Conservation (phyloP, 2,329 filamentous ascomycete genomes). For the Colletotrichum agaves region DNA sequence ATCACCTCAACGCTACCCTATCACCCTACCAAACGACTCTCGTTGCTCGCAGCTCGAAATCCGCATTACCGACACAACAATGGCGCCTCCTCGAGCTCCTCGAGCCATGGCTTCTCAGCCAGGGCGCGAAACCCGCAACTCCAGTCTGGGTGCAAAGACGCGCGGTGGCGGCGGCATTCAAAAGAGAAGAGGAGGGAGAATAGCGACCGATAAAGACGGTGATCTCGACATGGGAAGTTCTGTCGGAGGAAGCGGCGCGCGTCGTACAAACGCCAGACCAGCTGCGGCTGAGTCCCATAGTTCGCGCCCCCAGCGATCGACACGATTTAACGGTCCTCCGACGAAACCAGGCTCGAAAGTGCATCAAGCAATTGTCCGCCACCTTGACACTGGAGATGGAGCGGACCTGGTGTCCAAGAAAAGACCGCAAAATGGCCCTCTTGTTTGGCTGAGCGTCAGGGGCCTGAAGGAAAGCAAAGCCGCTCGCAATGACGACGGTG, state of each 20-base stretch:
- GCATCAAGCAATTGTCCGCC: slow-evolving; percentile 38
- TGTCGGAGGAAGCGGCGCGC: slow-evolving; percentile 39
- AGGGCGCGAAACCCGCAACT: slow-evolving; percentile 47
- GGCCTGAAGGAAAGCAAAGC: slow-evolving; percentile 78
- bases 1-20: background rate
- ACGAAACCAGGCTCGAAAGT: slow-evolving; percentile 37
- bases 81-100: slow-evolving; percentile 39
- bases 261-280: slow-evolving; percentile 47
- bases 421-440: slow-evolving; percentile 29
- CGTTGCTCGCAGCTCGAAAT: background rate
- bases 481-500: slow-evolving; percentile 72
- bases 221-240: slow-evolving; percentile 67
- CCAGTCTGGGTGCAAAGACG: slow-evolving; percentile 44
- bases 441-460: slow-evolving; percentile 59
- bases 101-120: slow-evolving; percentile 38
- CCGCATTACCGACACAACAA: slow-evolving; percentile 2
- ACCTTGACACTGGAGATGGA: slow-evolving; percentile 37
- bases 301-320: slow-evolving; percentile 45
- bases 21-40: background rate
- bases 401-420: slow-evolving; percentile 36
- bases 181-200: slow-evolving; percentile 56
- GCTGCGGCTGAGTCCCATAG: slow-evolving; percentile 42
- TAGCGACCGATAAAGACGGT: slow-evolving; percentile 64
- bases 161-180: slow-evolving; percentile 58
- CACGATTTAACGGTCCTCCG: slow-evolving; percentile 41